These are phyloP conservation scores for Termitomyces sp. DNA, from an alignment of 768 basidiomycete genomes.

Conservation along the genomic window DNA sequence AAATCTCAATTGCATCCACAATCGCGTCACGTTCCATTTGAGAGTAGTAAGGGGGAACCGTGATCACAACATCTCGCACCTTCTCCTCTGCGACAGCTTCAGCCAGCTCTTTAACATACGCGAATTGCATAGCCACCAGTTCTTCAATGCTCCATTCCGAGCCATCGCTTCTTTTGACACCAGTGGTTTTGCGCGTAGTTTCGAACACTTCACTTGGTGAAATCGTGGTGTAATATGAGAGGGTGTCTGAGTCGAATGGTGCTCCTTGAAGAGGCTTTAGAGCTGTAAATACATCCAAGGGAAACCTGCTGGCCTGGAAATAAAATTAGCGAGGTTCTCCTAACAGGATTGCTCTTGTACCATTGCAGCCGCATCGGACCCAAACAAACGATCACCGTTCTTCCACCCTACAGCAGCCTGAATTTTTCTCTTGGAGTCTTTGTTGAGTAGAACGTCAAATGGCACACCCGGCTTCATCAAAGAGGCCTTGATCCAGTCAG, in stretches of 20 bases:
- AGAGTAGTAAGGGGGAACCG: conserved; percentile 87
- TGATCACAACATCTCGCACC: conserved; percentile 80
- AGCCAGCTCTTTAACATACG: conserved; percentile 86
- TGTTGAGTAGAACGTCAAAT: conserved; percentile 94
- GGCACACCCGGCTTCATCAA: conserved; percentile 92
- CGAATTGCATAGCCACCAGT: conserved; percentile 89
- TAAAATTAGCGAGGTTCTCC: background rate
- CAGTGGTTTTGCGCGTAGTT: conserved; percentile 56
- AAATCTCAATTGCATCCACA: conserved; percentile 87
- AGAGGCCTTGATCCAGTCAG: conserved; percentile 96
- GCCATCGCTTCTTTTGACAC: conserved; percentile 54
- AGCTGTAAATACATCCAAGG: conserved; percentile 79
- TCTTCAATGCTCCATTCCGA: conserved; percentile 83
- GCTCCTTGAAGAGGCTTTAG: conserved; percentile 81
- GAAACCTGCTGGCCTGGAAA: conserved; percentile 84
- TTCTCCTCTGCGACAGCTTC: conserved; percentile 70
- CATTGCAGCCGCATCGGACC: conserved; percentile 81
- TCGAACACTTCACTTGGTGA: conserved; percentile 47
- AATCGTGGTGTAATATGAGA: conserved; percentile 54
- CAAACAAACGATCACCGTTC: conserved; percentile 84
- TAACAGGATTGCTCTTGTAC: conserved; percentile 41
- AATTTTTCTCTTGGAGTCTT: conserved; percentile 96
- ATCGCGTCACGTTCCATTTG: conserved; percentile 91
- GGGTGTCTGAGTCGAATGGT: conserved; percentile 52
- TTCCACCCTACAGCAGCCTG: conserved; percentile 90